Evolutionary conservation across 345 rosid species (phyloP), one percentile per base, ranked within the genome.

Genomic region (Gossypium anomalum): DNA sequence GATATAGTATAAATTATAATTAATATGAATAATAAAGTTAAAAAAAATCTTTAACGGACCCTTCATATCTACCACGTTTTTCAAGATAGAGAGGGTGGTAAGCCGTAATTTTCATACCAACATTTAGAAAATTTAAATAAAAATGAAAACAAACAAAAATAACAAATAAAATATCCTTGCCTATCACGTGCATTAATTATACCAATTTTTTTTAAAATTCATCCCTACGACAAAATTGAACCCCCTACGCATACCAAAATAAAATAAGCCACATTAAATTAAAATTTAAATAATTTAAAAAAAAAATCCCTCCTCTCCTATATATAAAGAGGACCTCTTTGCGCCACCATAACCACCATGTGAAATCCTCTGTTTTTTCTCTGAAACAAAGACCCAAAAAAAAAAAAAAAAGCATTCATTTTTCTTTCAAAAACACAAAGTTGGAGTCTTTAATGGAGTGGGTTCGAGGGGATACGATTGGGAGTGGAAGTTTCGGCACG

Each of bases 401-500:
- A 38, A 67, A 43, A 1, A 9, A 58, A 44, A 5, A 25, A 49
- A 52, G 0, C 43, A 13, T 48, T 17, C 29, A 14, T 16, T 29
- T 15, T 16, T 48, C 52, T 7, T 3, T 52, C 61, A 7, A 74
- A 52, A 57, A 6, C 41, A 6, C 44, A 29, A 51, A 44, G 12
- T 58, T 17, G 10, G 41, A 62, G 71, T 45, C 47, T 76, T 8
- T 78, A 38, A 88, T 88, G 88, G 89, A 86, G 76, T 90, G 94
- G 97, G 70, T 80, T 78, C 84, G 98, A 75, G 97, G 98, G 25
- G 88, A 84, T 25, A 77, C 84, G 23, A 82, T 90, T 64, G 97
- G 94, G 7, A 78, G 69, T 72, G 98, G 98, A 48, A 79, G 90
- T 19, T 91, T 90, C 72, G 88, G 90, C 25, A 80, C 87, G 9